phyloP scores from a whole-genome alignment of 306 rosid genomes.

The Begonia masoniana region DNA sequence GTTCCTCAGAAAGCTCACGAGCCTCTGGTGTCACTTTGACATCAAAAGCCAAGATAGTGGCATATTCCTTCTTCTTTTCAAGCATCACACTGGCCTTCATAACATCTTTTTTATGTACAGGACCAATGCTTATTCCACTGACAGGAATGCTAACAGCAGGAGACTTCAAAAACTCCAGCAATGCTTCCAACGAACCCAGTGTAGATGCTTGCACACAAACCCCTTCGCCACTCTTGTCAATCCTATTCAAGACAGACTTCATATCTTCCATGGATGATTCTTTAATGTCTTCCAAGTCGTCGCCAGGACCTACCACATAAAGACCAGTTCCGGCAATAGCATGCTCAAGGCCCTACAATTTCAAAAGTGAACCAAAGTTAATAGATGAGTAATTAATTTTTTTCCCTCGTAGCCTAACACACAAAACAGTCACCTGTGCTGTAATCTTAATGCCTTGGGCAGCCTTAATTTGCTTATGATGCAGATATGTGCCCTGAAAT shows the following conservation, averaged over 20 bases:
- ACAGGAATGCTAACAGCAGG: conserved; percentile 90
- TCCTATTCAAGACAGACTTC: conserved; percentile 73
- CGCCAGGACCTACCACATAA: conserved; percentile 70
- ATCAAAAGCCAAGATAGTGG: conserved; percentile 91
- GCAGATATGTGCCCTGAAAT: conserved; percentile 80
- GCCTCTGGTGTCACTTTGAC: conserved; percentile 95
- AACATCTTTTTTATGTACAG: conserved; percentile 91
- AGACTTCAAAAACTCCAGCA: conserved; percentile 81
- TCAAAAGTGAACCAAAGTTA: no score
- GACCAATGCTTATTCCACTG: conserved; percentile 87
- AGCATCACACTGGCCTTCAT: conserved; percentile 99
- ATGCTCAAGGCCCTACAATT: conserved; percentile 78
- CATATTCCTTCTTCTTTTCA: conserved; percentile 75
- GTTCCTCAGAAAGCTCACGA: conserved; percentile 72
- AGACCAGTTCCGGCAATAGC: conserved; percentile 92
- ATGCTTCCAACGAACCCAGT: conserved; percentile 91
- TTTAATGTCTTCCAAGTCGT: conserved; percentile 71
- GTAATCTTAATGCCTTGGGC: conserved; percentile 96
- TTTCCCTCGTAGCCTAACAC: no score
- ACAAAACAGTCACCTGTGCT: conserved; percentile 59
- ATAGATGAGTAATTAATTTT: no score
- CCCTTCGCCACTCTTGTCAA: conserved; percentile 86
- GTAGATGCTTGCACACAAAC: conserved; percentile 99
- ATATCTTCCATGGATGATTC: conserved; percentile 74
- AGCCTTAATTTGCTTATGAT: conserved; percentile 95